These are phyloP conservation scores for Microsporum ferrugineum DNA, from an alignment of 2,329 filamentous ascomycete species.

Conservation along the genomic window DNA sequence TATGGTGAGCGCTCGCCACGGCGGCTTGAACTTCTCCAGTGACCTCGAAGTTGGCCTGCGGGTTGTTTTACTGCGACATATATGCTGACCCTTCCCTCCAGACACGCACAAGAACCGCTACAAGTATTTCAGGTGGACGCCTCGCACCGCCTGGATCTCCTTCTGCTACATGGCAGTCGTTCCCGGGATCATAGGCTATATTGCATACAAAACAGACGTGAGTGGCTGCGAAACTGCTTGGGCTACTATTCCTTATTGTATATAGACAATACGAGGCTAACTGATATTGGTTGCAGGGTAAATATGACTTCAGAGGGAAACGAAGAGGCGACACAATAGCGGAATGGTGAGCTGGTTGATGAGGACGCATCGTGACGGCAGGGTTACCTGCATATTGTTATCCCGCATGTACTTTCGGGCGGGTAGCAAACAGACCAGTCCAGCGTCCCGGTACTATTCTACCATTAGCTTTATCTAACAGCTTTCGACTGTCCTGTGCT, in stretches of 20 bases:
- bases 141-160: conserved; percentile 65
- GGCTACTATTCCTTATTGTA: neutral
- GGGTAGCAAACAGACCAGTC: neutral
- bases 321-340: conserved; percentile 70
- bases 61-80: neutral
- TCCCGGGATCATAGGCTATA: conserved; percentile 56
- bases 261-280: neutral
- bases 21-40: neutral
- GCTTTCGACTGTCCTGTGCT: neutral
- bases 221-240: conserved; percentile 33
- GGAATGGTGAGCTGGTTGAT: conserved; percentile 51
- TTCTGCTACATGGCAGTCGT: conserved; percentile 66
- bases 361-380: neutral
- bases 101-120: conserved; percentile 75
- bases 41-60: neutral
- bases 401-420: neutral
- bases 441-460: neutral
- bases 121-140: conserved; percentile 93
- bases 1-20: conserved; percentile 32
- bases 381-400: neutral
- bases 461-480: neutral
- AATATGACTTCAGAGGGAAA: conserved; percentile 77
- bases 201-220: conserved; percentile 77
- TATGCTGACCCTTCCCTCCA: conserved; percentile 28
- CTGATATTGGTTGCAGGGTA: conserved; percentile 51